phyloP scores from a whole-genome alignment of 139 green algal genomes.

The Ettlia oleoabundans region DNA sequence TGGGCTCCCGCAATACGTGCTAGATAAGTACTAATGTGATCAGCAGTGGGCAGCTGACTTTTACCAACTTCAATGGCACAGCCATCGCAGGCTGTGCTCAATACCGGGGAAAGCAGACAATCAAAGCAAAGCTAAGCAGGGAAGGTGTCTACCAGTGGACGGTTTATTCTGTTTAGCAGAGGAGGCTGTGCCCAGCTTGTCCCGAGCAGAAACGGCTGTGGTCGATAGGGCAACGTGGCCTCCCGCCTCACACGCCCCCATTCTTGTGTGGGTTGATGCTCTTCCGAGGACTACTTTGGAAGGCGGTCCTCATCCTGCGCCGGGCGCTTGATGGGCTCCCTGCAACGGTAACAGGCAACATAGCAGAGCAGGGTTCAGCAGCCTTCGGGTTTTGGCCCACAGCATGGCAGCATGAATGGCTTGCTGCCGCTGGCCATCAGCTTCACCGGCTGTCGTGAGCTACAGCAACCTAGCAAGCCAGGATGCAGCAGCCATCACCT shows the following conservation, averaged over 20 bases:
- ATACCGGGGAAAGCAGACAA: too few relatives aligned
- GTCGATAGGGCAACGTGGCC: not conserved
- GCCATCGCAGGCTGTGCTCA: too few relatives aligned
- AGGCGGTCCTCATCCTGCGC: constrained; percentile 9
- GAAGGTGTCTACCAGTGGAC: too few relatives aligned
- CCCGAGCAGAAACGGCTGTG: too few relatives aligned
- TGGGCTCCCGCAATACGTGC: too few relatives aligned
- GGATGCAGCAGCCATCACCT: not conserved
- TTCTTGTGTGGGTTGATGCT: not conserved
- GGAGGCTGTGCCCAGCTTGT: too few relatives aligned
- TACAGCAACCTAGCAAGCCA: not conserved
- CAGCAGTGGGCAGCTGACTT: too few relatives aligned
- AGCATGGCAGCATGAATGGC: not conserved
- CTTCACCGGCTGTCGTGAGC: not conserved
- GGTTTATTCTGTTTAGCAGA: not conserved
- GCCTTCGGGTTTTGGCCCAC: too few relatives aligned
- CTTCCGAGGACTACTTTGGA: constrained; percentile 10
- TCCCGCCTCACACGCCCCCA: not conserved
- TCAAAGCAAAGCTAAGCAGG: too few relatives aligned
- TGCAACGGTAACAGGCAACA: not conserved
- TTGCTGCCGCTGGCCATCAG: not conserved
- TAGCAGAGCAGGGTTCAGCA: not conserved
- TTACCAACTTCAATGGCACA: too few relatives aligned
- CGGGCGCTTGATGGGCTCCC: constrained; percentile 23
- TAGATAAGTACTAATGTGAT: too few relatives aligned